Conservation (phyloP, 2,329 filamentous ascomycete genomes). For the Hypoxylon sp. region DNA sequence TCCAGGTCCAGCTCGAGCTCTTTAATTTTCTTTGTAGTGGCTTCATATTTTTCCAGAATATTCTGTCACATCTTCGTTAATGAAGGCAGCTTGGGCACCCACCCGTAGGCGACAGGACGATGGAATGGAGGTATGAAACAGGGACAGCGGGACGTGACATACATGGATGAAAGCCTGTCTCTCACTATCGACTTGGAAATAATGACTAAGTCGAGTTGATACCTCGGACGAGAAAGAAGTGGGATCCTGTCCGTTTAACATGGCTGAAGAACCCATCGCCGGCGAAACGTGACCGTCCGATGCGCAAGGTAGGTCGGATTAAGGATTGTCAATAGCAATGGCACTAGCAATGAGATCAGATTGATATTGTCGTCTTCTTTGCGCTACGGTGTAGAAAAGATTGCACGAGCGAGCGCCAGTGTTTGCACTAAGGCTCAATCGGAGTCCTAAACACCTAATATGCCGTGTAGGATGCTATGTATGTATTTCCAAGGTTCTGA, state of each 20-base stretch:
- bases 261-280: conserved; percentile 35
- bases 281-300: conserved; percentile 3
- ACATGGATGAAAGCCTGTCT: conserved; percentile 48
- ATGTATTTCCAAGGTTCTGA: no score
- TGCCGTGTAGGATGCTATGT: background rate
- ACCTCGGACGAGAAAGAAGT: conserved; percentile 34
- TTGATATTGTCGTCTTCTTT: background rate
- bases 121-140: background rate
- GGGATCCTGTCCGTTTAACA: conserved; percentile 44
- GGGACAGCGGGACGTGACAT: conserved; percentile 22
- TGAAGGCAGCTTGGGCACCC: background rate
- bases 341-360: background rate
- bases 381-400: background rate
- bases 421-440: background rate
- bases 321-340: background rate
- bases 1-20: conserved; percentile 48
- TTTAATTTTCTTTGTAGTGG: conserved; percentile 44
- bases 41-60: conserved; percentile 46
- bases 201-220: conserved; percentile 44
- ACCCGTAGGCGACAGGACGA: background rate
- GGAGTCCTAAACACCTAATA: conserved; percentile 1
- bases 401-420: background rate
- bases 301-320: background rate
- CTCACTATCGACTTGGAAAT: conserved; percentile 46
- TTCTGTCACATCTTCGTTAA: conserved; percentile 39